Evolutionary conservation across 1,139 yeast genomes (phyloP).

Genomic region (Hyphopichia wangnamkhiaoensis): DNA sequence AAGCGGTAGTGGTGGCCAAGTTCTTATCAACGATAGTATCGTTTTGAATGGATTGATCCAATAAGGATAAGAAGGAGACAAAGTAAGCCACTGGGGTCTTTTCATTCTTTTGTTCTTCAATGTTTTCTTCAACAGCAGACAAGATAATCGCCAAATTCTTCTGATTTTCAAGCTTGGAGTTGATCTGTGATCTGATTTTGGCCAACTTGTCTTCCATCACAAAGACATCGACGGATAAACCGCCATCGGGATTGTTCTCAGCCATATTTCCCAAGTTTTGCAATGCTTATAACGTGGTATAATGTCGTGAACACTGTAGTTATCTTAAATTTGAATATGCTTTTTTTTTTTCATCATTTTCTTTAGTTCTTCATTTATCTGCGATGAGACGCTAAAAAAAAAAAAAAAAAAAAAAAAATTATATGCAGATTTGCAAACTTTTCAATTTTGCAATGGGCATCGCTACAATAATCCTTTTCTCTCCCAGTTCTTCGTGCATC

Average conservation of each 20-base stretch:
- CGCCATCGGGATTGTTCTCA: conserved; percentile 49
- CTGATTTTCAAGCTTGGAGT: conserved; percentile 81
- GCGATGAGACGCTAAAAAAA: neutral
- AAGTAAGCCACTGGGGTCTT: conserved; percentile 73
- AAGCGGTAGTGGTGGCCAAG: conserved; percentile 75
- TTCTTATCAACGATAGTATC: conserved; percentile 57
- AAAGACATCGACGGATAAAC: conserved; percentile 33
- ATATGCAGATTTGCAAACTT: neutral
- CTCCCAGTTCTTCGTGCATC: no score
- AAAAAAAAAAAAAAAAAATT: conserved; percentile 1
- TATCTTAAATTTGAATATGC: no score
- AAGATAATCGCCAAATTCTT: conserved; percentile 71
- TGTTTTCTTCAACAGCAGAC: conserved; percentile 87
- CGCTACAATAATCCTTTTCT: no score
- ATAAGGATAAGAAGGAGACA: conserved; percentile 75
- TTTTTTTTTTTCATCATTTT: no score
- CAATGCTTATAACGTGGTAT: no score
- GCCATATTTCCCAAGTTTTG: no score
- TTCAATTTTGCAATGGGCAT: neutral
- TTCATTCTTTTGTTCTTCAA: conserved; percentile 67
- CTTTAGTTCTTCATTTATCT: neutral
- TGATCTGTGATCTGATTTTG: conserved; percentile 68
- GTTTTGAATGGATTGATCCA: conserved; percentile 69
- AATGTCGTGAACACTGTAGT: no score
- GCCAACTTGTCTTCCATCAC: conserved; percentile 68